A percentile compares a stretch with the other conserved stretches of the same genome.
Evolutionary conservation across 2,329 filamentous ascomycete genomes (phyloP).

Genomic region (Sporothrix globosa): DNA sequence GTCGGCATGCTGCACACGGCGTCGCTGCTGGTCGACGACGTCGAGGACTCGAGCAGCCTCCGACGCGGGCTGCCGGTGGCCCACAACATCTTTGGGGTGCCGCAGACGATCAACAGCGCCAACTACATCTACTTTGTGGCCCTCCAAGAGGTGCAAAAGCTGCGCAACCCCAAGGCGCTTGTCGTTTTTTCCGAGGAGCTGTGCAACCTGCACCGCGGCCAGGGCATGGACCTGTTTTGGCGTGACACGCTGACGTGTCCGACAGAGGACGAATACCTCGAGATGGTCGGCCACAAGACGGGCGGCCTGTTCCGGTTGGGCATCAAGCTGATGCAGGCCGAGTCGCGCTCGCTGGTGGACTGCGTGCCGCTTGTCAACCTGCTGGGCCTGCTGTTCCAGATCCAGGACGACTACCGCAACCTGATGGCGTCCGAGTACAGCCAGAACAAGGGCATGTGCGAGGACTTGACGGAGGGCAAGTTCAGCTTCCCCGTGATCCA

Average conservation of each 20-base stretch:
- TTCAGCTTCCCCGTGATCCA: conserved; percentile 97
- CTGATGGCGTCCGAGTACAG: conserved; percentile 75
- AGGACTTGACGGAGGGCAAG: conserved; percentile 95
- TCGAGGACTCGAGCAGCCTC: conserved; percentile 75
- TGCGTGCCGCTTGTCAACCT: conserved; percentile 84
- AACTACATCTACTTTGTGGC: conserved; percentile 89
- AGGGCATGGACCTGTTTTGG: conserved; percentile 93
- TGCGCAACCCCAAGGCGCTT: conserved; percentile 68
- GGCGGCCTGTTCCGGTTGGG: conserved; percentile 83
- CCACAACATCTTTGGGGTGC: conserved; percentile 80
- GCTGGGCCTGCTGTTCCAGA: conserved; percentile 85
- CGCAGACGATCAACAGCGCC: conserved; percentile 87
- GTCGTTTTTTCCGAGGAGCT: conserved; percentile 80
- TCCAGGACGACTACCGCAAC: conserved; percentile 93
- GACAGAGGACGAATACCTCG: conserved; percentile 86
- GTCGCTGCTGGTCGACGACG: conserved; percentile 82
- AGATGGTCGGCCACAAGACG: conserved; percentile 88
- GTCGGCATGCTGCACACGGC: conserved; percentile 86
- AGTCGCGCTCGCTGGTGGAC: conserved; percentile 62
- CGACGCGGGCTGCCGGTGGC: conserved; percentile 80
- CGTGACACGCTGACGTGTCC: conserved; percentile 81
- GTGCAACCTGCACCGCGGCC: conserved; percentile 80
- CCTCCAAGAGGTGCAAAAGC: conserved; percentile 71
- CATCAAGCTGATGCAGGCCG: conserved; percentile 85
- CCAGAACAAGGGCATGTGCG: conserved; percentile 88